Evolutionary conservation across 176 grass and related monocot species (phyloP).

Genomic region (Urochloa ruziziensis): DNA sequence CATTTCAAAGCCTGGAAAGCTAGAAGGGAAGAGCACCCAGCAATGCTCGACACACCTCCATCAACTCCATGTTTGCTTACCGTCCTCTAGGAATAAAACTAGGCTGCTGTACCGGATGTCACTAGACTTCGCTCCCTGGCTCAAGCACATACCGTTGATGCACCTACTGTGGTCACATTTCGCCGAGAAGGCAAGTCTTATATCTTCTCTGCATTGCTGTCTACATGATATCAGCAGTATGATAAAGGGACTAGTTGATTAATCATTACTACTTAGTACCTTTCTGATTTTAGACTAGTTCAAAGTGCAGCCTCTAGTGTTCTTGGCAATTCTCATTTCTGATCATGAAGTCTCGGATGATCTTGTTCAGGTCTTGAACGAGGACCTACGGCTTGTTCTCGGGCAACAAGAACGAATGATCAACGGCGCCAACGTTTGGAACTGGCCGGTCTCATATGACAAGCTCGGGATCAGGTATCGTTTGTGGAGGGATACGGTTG

Average conservation of each 20-base stretch:
- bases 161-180: conserved; percentile 87
- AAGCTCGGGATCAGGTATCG: conserved; percentile 89
- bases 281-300: too few relatives aligned
- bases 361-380: conserved; percentile 80
- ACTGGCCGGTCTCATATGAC: conserved; percentile 84
- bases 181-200: conserved; percentile 70
- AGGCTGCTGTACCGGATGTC: conserved; percentile 93
- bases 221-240: background rate
- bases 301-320: too few relatives aligned
- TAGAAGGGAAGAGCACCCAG: conserved; percentile 70
- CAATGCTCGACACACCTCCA: conserved; percentile 93
- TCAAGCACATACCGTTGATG: conserved; percentile 81
- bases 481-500: conserved; percentile 74
- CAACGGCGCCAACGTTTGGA: conserved; percentile 87
- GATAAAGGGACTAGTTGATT: background rate
- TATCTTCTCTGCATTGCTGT: background rate
- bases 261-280: background rate
- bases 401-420: conserved; percentile 97
- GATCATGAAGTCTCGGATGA: background rate
- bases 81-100: conserved; percentile 86
- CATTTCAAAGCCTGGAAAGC: conserved; percentile 92
- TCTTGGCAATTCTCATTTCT: background rate
- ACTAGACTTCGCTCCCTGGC: conserved; percentile 92
- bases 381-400: conserved; percentile 83
- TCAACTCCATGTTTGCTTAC: conserved; percentile 90